Conservation (phyloP, 257 asterid species). For the Jacaranda mimosifolia region DNA sequence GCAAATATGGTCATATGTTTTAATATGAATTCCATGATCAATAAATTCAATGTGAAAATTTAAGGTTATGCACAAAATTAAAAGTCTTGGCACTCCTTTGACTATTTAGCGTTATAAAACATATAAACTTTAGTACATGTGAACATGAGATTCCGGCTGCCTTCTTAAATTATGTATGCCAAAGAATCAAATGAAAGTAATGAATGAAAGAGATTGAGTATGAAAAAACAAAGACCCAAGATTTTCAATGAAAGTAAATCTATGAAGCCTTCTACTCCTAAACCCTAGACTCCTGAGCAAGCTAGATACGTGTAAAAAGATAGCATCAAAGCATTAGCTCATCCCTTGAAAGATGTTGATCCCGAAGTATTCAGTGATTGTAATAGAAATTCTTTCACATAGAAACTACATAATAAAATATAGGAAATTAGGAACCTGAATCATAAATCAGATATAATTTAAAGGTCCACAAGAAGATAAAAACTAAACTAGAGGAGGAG, state of each 20-base stretch:
- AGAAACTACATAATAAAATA: constrained; percentile 37
- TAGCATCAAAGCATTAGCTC: not conserved
- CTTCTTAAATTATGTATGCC: too few relatives aligned
- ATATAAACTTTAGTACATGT: too few relatives aligned
- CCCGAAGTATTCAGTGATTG: constrained; percentile 1
- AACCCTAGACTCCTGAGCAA: constrained; percentile 37
- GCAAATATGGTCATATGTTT: too few relatives aligned
- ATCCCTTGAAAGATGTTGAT: not conserved
- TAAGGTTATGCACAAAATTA: too few relatives aligned
- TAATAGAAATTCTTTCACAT: constrained; percentile 23
- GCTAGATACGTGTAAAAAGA: not conserved
- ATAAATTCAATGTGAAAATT: too few relatives aligned
- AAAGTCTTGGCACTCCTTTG: too few relatives aligned
- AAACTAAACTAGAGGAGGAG: not conserved
- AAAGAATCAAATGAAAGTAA: constrained; percentile 15
- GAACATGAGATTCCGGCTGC: too few relatives aligned
- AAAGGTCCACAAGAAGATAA: not conserved
- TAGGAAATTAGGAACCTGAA: constrained; percentile 4
- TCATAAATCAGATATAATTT: not conserved
- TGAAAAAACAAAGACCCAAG: constrained; percentile 54
- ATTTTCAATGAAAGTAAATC: constrained; percentile 48
- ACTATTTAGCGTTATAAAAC: too few relatives aligned
- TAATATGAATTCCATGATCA: too few relatives aligned
- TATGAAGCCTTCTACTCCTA: constrained; percentile 40
- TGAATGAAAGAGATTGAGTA: constrained; percentile 27